Percentiles rank a stretch among this genome's conserved stretches.
phyloP scores from a whole-genome alignment of 1,284 basidiomycete genomes.

The Puccinia horiana region DNA sequence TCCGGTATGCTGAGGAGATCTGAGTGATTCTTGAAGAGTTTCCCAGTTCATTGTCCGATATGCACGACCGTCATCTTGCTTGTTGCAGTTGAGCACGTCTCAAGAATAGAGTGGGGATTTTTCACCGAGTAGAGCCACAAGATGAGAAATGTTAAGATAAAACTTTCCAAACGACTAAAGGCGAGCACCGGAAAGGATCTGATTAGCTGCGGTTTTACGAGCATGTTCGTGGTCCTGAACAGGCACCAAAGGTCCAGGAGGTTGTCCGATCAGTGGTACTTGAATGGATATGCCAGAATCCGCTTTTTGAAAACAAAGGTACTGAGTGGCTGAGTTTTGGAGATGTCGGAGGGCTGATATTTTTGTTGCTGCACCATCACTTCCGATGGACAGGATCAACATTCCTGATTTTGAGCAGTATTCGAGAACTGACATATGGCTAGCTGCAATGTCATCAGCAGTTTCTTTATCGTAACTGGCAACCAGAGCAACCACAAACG shows the following conservation, averaged over 20 bases:
- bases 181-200: slow-evolving; percentile 19
- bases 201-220: slow-evolving; percentile 14
- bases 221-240: slow-evolving; percentile 28
- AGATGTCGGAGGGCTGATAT: slow-evolving; percentile 2
- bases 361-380: slow-evolving; percentile 21
- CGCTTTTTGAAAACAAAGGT: not conserved
- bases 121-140: not conserved
- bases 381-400: slow-evolving; percentile 2
- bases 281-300: not conserved
- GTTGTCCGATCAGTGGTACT: slow-evolving; percentile 13
- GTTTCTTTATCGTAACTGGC: slow-evolving; percentile 15
- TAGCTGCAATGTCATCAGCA: slow-evolving; percentile 4
- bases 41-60: not conserved
- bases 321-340: not conserved
- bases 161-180: slow-evolving; percentile 17
- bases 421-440: not conserved
- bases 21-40: not conserved
- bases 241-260: slow-evolving; percentile 6
- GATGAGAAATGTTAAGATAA: slow-evolving; percentile 8
- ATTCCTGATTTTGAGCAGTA: slow-evolving; percentile 17
- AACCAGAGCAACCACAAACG: slow-evolving; percentile 19
- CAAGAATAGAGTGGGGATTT: not conserved
- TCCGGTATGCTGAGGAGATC: not conserved
- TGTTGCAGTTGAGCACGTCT: not conserved
- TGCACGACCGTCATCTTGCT: no score